These are phyloP conservation scores for Zopfia rhizophila DNA, from an alignment of 2,329 filamentous ascomycete genomes.

Conservation along the genomic window DNA sequence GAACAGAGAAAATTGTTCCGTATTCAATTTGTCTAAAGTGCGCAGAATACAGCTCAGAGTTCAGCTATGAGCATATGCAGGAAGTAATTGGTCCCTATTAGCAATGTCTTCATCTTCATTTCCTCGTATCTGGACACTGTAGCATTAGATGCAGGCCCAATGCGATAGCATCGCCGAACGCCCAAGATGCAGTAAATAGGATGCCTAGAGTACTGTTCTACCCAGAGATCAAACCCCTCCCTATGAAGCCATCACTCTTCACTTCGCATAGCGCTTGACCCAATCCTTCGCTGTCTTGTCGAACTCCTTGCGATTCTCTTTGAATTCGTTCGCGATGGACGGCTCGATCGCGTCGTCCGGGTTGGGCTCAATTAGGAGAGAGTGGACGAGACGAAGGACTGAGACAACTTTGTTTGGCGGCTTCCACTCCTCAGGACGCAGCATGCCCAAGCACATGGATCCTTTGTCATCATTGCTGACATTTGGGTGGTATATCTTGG, in stretches of 20 bases:
- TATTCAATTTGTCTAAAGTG: no score
- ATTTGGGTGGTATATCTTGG: conserved; percentile 96
- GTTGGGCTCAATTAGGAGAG: conserved; percentile 81
- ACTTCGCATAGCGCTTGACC: conserved; percentile 76
- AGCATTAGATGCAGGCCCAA: conserved; percentile 19
- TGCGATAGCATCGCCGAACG: conserved; percentile 37
- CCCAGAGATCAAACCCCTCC: no score
- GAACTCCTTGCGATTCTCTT: conserved; percentile 73
- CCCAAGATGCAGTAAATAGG: conserved; percentile 39
- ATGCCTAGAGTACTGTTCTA: no score
- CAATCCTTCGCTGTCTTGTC: conserved; percentile 80
- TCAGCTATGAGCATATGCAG: conserved; percentile 15
- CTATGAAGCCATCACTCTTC: no score
- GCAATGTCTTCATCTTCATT: conserved; percentile 13
- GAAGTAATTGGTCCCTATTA: no score
- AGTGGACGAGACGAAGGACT: conserved; percentile 80
- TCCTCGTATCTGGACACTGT: conserved; percentile 18
- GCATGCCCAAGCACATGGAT: conserved; percentile 84
- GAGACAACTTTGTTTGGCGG: conserved; percentile 79
- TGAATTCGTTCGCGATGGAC: conserved; percentile 85
- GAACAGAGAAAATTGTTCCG: no score
- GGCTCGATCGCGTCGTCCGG: conserved; percentile 90
- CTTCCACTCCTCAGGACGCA: conserved; percentile 92
- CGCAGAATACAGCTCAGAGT: no score
- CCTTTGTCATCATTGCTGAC: conserved; percentile 87